phyloP scores from a whole-genome alignment of 2,329 filamentous ascomycete species.

The Penicillium psychrosexuale region DNA sequence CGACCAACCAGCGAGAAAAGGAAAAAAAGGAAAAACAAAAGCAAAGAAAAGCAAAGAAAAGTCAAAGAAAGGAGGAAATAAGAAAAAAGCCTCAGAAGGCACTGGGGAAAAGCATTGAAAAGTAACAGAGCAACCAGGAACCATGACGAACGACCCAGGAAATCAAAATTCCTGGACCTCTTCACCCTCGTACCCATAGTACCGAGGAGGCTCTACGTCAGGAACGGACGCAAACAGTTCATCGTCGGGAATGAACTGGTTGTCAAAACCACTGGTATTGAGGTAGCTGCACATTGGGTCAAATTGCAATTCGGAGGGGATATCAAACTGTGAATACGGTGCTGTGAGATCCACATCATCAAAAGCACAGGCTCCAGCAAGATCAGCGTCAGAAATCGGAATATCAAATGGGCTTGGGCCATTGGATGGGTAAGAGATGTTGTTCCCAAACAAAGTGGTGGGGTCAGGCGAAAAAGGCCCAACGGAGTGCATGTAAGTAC shows the following conservation, averaged over 20 bases:
- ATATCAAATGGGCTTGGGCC: not conserved
- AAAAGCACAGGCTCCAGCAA: not conserved
- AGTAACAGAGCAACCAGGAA: not conserved
- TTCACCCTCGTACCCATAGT: not conserved
- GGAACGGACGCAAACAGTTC: not conserved
- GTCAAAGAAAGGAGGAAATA: too few species aligned
- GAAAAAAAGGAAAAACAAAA: not conserved
- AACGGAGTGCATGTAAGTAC: not conserved
- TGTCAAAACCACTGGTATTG: not conserved
- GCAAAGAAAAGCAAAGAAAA: not conserved
- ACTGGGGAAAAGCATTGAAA: not conserved
- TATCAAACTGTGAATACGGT: not conserved
- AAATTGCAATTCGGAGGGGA: not conserved
- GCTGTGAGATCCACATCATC: too few species aligned
- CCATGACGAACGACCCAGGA: not conserved
- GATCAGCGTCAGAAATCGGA: not conserved
- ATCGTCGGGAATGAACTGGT: not conserved
- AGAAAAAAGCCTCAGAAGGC: not conserved
- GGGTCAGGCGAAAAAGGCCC: not conserved
- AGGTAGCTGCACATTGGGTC: not conserved
- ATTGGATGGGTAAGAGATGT: not conserved
- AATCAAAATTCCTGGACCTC: not conserved
- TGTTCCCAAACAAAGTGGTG: not conserved
- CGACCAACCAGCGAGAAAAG: not conserved
- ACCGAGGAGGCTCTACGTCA: not conserved